Conservation (phyloP, 306 rosid genomes). For the Dryas drummondii region DNA sequence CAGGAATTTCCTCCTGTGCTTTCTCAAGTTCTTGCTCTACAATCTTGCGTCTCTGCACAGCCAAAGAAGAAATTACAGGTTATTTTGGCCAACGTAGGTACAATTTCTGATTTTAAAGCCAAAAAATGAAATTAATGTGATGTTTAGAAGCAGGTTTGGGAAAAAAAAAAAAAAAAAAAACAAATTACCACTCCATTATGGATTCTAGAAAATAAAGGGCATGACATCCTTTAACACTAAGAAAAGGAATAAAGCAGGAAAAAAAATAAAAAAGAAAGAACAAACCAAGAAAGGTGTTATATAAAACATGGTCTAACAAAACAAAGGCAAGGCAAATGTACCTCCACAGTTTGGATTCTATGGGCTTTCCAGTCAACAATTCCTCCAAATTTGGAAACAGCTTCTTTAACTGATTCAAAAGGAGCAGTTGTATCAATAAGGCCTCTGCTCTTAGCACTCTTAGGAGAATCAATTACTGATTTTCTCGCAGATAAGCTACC, state of each 20-base stretch:
- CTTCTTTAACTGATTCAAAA: constrained; percentile 96
- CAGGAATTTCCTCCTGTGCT: constrained; percentile 74
- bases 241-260: not conserved
- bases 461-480: constrained; percentile 40
- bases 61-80: constrained; percentile 23
- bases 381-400: constrained; percentile 96
- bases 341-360: constrained; percentile 86
- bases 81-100: not conserved
- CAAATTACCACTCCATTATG: not conserved
- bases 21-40: constrained; percentile 90
- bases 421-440: constrained; percentile 88
- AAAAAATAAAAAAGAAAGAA: not conserved
- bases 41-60: constrained; percentile 67
- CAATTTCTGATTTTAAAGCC: not conserved
- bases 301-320: not conserved
- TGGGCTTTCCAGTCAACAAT: constrained; percentile 99
- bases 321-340: constrained; percentile 33
- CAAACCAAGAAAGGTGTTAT: not conserved
- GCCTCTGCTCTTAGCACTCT: constrained; percentile 49
- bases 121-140: not conserved
- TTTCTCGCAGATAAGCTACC: constrained; percentile 19
- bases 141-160: not conserved
- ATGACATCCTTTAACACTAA: not conserved
- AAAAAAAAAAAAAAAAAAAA: not conserved
- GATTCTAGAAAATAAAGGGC: not conserved